Conservation (phyloP, 2,329 filamentous ascomycete species). For the Diplodia seriata region DNA sequence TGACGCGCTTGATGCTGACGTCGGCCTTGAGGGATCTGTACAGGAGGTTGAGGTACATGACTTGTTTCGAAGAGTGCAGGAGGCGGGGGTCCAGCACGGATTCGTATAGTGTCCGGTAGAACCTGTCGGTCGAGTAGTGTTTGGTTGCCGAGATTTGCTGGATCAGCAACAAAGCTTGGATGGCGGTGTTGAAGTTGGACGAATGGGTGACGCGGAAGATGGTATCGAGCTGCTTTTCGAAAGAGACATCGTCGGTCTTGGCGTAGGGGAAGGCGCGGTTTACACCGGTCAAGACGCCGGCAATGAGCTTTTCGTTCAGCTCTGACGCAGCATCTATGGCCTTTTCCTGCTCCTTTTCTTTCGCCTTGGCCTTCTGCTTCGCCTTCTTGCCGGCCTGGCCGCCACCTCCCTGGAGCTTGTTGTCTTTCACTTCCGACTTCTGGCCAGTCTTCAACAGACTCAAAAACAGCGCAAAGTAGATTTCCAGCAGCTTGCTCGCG, state of each 20-base stretch:
- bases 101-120: conserved; percentile 95
- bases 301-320: conserved; percentile 87
- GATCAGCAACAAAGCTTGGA: conserved; percentile 92
- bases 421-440: conserved; percentile 47
- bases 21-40: conserved; percentile 89
- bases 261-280: conserved; percentile 96
- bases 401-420: conserved; percentile 63
- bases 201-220: conserved; percentile 96
- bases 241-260: conserved; percentile 75
- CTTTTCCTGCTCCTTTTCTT: conserved; percentile 52
- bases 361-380: conserved; percentile 52
- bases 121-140: conserved; percentile 83
- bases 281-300: conserved; percentile 88
- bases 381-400: conserved; percentile 62
- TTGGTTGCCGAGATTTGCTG: conserved; percentile 87
- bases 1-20: conserved; percentile 86
- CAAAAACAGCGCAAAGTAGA: conserved; percentile 92
- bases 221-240: conserved; percentile 90
- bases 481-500: conserved; percentile 80
- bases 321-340: conserved; percentile 62
- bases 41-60: conserved; percentile 90
- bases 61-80: conserved; percentile 89
- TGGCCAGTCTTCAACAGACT: conserved; percentile 72
- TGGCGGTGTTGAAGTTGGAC: conserved; percentile 97
- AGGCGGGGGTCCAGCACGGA: conserved; percentile 90